A percentile compares a stretch with the other conserved stretches of the same genome.
phyloP scores from a whole-genome alignment of 441 rosid species.

The Iberis amara region DNA sequence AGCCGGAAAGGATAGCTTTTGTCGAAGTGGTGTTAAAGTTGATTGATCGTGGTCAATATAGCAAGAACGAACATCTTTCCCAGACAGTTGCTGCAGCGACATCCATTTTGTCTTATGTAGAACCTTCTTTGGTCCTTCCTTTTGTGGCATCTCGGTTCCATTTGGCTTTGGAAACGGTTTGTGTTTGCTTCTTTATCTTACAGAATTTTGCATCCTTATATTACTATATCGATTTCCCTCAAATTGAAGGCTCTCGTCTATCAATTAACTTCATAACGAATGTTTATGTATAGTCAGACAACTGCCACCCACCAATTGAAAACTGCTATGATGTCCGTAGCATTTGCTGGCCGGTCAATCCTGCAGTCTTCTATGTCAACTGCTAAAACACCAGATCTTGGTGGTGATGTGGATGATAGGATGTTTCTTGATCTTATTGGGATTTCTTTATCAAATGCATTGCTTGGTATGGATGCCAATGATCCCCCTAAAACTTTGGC shows the following conservation, averaged over 20 bases:
- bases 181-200: conserved; percentile 23
- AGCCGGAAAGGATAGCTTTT: conserved; percentile 69
- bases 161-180: conserved; percentile 99
- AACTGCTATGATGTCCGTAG: conserved; percentile 94
- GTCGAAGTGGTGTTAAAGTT: conserved; percentile 70
- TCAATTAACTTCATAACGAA: conserved; percentile 38
- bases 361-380: conserved; percentile 67
- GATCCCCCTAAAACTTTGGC: conserved; percentile 99
- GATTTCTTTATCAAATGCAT: conserved; percentile 87
- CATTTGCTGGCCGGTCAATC: conserved; percentile 92
- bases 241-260: conserved; percentile 21
- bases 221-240: conserved; percentile 18
- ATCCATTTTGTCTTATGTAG: conserved; percentile 89
- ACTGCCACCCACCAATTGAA: conserved; percentile 99
- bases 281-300: conserved; percentile 75
- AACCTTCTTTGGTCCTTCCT: conserved; percentile 95
- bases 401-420: conserved; percentile 44
- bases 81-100: conserved; percentile 98
- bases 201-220: conserved; percentile 22
- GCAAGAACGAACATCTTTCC: conserved; percentile 97
- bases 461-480: conserved; percentile 99
- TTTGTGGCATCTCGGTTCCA: conserved; percentile 87
- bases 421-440: conserved; percentile 59
- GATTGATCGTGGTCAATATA: conserved; percentile 97
- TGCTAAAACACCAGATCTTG: conserved; percentile 47